Evolutionary conservation across 805 yeast species (phyloP).

Genomic region (Clavispora santaluciae): DNA sequence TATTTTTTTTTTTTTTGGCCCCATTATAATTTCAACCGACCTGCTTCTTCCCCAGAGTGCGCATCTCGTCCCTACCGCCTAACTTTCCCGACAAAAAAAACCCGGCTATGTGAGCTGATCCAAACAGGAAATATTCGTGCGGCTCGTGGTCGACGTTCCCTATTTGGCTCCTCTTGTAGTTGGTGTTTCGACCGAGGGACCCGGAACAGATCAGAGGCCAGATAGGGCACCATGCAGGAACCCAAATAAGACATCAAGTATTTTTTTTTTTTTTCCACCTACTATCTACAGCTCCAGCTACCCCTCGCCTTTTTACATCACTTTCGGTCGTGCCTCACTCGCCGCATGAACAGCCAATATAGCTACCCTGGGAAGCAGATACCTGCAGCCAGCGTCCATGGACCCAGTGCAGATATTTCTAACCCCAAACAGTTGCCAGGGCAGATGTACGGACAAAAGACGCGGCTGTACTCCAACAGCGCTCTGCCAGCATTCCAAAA

Average conservation of each 20-base stretch:
- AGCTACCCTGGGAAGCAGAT: not conserved
- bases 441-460: constrained; percentile 7
- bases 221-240: not conserved
- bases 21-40: not conserved
- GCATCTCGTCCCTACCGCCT: not conserved
- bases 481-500: not conserved
- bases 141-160: too few species aligned
- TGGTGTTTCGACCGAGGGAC: too few species aligned
- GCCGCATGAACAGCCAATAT: constrained; percentile 9
- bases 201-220: too few species aligned
- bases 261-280: constrained; percentile 1
- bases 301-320: not conserved
- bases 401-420: not conserved
- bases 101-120: too few species aligned
- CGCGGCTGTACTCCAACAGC: not conserved
- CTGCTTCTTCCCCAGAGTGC: not conserved
- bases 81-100: not conserved
- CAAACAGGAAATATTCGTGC: too few species aligned
- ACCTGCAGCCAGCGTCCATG: not conserved
- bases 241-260: not conserved
- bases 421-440: constrained; percentile 5
- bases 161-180: too few species aligned
- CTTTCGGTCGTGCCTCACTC: not conserved
- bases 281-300: not conserved
- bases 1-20: constrained; percentile 2